Evolutionary conservation across 108 stramenopile genomes (phyloP).

Genomic region (Seminavis robusta): DNA sequence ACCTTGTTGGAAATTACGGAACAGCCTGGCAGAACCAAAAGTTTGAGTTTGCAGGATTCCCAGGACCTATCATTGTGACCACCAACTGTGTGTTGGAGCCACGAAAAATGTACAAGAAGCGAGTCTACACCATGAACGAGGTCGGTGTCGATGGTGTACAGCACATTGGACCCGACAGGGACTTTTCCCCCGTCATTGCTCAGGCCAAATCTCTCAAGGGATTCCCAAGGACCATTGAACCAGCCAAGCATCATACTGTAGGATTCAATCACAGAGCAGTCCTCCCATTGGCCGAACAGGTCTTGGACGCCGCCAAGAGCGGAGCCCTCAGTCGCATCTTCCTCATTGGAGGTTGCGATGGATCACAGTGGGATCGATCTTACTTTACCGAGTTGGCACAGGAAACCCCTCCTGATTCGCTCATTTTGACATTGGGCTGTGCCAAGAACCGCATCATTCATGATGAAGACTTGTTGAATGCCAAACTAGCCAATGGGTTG

Average conservation of each 20-base stretch:
- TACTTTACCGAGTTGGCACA: slow-evolving; percentile 79
- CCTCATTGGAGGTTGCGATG: slow-evolving; percentile 87
- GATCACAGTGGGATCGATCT: slow-evolving; percentile 69
- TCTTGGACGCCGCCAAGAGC: slow-evolving; percentile 63
- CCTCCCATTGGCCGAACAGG: slow-evolving; percentile 62
- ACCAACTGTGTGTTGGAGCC: slow-evolving; percentile 81
- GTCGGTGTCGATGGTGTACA: slow-evolving; percentile 66
- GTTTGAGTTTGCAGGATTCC: slow-evolving; percentile 71
- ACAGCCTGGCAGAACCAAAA: slow-evolving; percentile 87
- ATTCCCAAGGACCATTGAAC: slow-evolving; percentile 56
- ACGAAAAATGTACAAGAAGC: slow-evolving; percentile 63
- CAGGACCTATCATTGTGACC: slow-evolving; percentile 74
- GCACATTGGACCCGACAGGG: slow-evolving; percentile 57
- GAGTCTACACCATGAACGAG: slow-evolving; percentile 74
- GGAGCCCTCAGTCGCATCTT: slow-evolving; percentile 68
- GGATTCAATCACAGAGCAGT: slow-evolving; percentile 84
- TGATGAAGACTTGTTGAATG: slow-evolving; percentile 34
- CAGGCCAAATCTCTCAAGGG: slow-evolving; percentile 63
- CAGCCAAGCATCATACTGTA: slow-evolving; percentile 54
- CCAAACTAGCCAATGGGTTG: slow-evolving; percentile 48
- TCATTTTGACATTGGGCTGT: slow-evolving; percentile 80
- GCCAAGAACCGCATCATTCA: slow-evolving; percentile 79
- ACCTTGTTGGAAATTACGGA: slow-evolving; percentile 78
- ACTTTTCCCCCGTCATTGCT: slow-evolving; percentile 70
- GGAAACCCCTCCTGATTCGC: slow-evolving; percentile 61